Evolutionary conservation across 2,329 filamentous ascomycete species (phyloP).

Genomic region (Aspergillus neoniger): DNA sequence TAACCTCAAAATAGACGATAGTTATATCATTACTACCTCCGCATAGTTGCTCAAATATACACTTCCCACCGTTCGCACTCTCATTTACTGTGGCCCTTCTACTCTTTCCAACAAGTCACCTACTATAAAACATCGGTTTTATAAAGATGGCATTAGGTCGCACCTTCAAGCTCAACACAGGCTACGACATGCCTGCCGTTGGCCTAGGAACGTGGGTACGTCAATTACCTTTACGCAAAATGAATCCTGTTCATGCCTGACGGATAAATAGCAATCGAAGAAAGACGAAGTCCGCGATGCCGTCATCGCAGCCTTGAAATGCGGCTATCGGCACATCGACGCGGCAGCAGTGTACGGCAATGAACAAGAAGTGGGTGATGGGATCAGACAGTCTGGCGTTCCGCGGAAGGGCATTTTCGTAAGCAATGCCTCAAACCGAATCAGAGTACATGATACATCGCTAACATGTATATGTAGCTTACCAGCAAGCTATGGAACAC

Average conservation of each 20-base stretch:
- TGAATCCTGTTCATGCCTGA: neutral
- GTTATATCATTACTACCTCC: too few relatives aligned
- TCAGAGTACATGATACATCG: too few relatives aligned
- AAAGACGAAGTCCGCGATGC: slow-evolving; percentile 47
- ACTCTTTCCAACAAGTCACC: neutral
- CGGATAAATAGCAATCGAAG: neutral
- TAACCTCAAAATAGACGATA: too few relatives aligned
- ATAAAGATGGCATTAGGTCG: slow-evolving; percentile 6
- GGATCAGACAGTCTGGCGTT: slow-evolving; percentile 38
- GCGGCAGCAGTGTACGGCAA: slow-evolving; percentile 49
- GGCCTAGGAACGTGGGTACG: slow-evolving; percentile 15
- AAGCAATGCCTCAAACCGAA: too few relatives aligned
- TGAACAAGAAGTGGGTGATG: slow-evolving; percentile 47
- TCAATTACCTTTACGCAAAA: too few relatives aligned
- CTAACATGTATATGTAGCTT: slow-evolving; percentile 6
- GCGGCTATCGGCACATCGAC: slow-evolving; percentile 59
- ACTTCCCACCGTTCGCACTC: too few relatives aligned
- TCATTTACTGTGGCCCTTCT: neutral
- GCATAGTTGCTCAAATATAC: too few relatives aligned
- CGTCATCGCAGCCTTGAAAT: slow-evolving; percentile 47
- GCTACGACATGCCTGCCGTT: slow-evolving; percentile 10
- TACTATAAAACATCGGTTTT: neutral
- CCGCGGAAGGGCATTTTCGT: slow-evolving; percentile 31
- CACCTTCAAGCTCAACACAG: slow-evolving; percentile 14
- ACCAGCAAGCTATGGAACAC: slow-evolving; percentile 46